Conservation (phyloP, 768 basidiomycete species). For the Hydnum rufescens region DNA sequence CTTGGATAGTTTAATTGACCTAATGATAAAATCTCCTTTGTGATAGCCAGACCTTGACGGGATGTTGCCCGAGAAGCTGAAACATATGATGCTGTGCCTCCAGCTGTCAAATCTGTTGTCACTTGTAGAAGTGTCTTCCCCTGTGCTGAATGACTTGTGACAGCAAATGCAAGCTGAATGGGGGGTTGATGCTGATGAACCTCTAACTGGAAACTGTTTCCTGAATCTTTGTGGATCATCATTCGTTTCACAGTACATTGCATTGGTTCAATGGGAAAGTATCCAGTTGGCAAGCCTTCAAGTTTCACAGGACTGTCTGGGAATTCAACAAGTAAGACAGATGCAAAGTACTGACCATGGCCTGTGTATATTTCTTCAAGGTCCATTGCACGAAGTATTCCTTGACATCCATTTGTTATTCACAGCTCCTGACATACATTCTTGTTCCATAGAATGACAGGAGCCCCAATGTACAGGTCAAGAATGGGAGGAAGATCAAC, state of each 20-base stretch:
- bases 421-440: constrained; percentile 16
- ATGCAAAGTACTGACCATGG: background rate
- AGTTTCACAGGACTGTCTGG: no score
- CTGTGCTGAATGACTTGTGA: no score
- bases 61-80: constrained; percentile 15
- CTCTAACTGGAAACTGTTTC: background rate
- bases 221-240: background rate
- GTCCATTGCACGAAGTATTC: no score
- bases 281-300: constrained; percentile 10
- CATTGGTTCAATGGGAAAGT: constrained; percentile 12
- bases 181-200: constrained; percentile 18
- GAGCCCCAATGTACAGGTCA: constrained; percentile 24
- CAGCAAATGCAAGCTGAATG: constrained; percentile 19
- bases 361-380: background rate
- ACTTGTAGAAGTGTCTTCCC: no score
- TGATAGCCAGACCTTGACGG: constrained; percentile 14
- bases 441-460: constrained; percentile 20
- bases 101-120: no score
- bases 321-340: constrained; percentile 11
- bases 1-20: constrained; percentile 14
- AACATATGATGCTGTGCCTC: constrained; percentile 18
- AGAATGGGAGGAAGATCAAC: constrained; percentile 15
- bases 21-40: no score
- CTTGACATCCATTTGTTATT: constrained; percentile 18
- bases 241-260: constrained; percentile 6